phyloP scores from a whole-genome alignment of 129 eudicot genomes.

The Flaveria bidentis region DNA sequence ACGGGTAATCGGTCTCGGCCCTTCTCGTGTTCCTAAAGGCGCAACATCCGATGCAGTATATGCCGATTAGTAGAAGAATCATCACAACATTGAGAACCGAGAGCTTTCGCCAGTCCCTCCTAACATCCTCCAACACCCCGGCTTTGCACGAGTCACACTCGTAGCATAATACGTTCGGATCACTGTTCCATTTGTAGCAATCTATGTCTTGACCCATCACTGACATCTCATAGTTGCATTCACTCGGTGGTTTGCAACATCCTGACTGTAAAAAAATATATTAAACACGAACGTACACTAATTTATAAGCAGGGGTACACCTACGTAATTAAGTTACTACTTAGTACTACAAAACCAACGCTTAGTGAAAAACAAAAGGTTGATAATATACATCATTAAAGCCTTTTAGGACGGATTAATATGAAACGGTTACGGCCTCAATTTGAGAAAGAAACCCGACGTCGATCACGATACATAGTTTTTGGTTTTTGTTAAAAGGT shows the following conservation, averaged over 20 bases:
- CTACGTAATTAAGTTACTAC: background rate
- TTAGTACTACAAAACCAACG: background rate
- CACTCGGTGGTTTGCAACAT: slow-evolving; percentile 91
- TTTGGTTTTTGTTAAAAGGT: no score
- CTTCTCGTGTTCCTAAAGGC: slow-evolving; percentile 70
- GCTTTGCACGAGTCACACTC: slow-evolving; percentile 91
- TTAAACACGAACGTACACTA: background rate
- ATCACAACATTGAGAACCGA: slow-evolving; percentile 62
- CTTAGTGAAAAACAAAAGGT: background rate
- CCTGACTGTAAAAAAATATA: slow-evolving; percentile 59
- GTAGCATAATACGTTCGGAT: slow-evolving; percentile 63
- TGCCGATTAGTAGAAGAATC: slow-evolving; percentile 58
- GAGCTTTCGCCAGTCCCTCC: slow-evolving; percentile 71
- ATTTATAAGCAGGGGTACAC: background rate
- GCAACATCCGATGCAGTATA: slow-evolving; percentile 80
- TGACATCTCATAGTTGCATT: slow-evolving; percentile 58
- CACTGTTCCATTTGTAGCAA: slow-evolving; percentile 79
- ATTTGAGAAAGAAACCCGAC: background rate
- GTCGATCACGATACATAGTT: background rate
- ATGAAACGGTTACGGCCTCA: no score
- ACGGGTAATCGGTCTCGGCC: slow-evolving; percentile 65
- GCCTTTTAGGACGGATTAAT: background rate
- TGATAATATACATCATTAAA: background rate
- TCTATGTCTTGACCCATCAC: slow-evolving; percentile 57
- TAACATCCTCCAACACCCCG: slow-evolving; percentile 66